phyloP scores from a whole-genome alignment of 164 flowering plant species.

The Warburgia ugandensis region DNA sequence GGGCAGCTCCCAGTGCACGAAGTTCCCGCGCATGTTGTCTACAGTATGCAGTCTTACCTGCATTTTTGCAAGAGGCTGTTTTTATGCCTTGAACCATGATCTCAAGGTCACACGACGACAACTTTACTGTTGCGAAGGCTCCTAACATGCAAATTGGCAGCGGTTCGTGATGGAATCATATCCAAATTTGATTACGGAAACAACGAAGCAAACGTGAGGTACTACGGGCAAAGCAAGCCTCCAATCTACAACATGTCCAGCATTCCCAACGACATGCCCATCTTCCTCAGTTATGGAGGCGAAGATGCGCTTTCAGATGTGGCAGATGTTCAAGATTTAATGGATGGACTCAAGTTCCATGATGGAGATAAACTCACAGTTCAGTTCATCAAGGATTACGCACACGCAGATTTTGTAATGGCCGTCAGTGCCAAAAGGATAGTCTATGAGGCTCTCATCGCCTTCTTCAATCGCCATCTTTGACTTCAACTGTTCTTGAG shows the following conservation, averaged over 20 bases:
- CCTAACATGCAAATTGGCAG: slow-evolving; percentile 21
- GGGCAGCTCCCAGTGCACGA: too few relatives aligned
- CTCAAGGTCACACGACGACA: too few relatives aligned
- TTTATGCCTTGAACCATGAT: too few relatives aligned
- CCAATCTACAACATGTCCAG: slow-evolving; percentile 54
- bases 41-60: too few relatives aligned
- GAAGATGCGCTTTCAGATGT: slow-evolving; percentile 49
- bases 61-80: too few relatives aligned
- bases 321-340: slow-evolving; percentile 37
- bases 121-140: neutral
- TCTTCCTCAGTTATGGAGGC: slow-evolving; percentile 75
- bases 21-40: too few relatives aligned
- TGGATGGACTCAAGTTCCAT: slow-evolving; percentile 53
- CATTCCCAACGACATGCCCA: slow-evolving; percentile 52
- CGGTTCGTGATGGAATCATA: slow-evolving; percentile 41
- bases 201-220: slow-evolving; percentile 23
- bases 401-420: slow-evolving; percentile 67
- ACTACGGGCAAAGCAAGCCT: slow-evolving; percentile 43
- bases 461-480: slow-evolving; percentile 38
- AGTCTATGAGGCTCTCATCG: slow-evolving; percentile 40
- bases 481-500: neutral
- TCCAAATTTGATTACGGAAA: slow-evolving; percentile 48
- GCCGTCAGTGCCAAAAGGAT: slow-evolving; percentile 49
- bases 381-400: slow-evolving; percentile 49
- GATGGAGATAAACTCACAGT: slow-evolving; percentile 44